Conservation (phyloP, 2,329 filamentous ascomycete genomes). For the Fusarium robinianum region DNA sequence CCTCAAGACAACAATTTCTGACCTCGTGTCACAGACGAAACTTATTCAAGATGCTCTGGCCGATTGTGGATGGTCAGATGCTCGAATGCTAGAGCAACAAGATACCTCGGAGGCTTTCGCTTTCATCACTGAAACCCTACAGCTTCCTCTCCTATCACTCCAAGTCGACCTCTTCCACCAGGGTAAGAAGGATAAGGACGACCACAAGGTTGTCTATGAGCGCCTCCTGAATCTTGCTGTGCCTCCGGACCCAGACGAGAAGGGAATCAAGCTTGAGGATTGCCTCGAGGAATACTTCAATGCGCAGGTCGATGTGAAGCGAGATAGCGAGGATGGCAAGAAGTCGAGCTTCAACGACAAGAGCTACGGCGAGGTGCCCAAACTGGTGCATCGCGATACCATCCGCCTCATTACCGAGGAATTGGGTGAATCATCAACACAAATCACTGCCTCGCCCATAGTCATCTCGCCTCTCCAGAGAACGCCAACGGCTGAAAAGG, state of each 20-base stretch:
- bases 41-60: conserved; percentile 81
- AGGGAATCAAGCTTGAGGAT: conserved; percentile 79
- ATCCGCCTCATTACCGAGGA: conserved; percentile 43
- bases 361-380: conserved; percentile 29
- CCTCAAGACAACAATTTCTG: not conserved
- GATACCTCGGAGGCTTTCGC: conserved; percentile 95
- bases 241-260: conserved; percentile 72
- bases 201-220: conserved; percentile 95
- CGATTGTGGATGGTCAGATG: conserved; percentile 87
- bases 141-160: conserved; percentile 83
- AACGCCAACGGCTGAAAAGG: conserved; percentile 24
- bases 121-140: conserved; percentile 88
- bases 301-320: conserved; percentile 84
- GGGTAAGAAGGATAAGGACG: conserved; percentile 81
- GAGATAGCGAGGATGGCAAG: conserved; percentile 66
- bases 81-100: conserved; percentile 77
- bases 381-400: conserved; percentile 39
- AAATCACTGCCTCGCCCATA: conserved; percentile 41
- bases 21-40: conserved; percentile 63
- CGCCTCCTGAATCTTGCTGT: conserved; percentile 88
- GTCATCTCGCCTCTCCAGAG: conserved; percentile 35
- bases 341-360: conserved; percentile 41
- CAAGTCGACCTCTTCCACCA: conserved; percentile 96
- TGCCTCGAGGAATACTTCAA: conserved; percentile 96
- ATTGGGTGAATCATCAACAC: conserved; percentile 40